These are phyloP conservation scores for Alloteropsis semialata DNA, from an alignment of 176 grass and related monocot species.

Conservation along the genomic window DNA sequence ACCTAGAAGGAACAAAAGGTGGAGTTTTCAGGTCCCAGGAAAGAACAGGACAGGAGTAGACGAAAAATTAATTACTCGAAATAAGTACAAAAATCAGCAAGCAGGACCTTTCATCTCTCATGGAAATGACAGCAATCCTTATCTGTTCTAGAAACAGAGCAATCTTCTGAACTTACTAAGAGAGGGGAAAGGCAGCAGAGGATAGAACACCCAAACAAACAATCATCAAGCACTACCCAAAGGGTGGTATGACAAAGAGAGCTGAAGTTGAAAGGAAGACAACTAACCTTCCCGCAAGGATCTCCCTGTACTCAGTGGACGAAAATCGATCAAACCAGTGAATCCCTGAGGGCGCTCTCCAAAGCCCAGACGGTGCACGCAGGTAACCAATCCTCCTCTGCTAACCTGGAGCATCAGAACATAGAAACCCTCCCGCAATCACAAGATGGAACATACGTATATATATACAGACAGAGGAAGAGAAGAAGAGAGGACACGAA, in stretches of 20 bases:
- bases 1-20: conserved; percentile 11
- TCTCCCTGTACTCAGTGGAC: neutral
- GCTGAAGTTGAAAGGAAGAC: neutral
- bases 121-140: neutral
- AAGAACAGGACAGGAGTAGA: neutral
- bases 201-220: neutral
- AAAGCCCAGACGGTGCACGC: neutral
- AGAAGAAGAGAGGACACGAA: neutral
- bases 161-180: neutral
- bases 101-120: neutral
- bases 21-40: neutral
- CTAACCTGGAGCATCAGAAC: neutral
- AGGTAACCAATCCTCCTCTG: neutral
- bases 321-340: neutral
- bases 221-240: neutral
- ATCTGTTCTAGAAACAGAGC: neutral
- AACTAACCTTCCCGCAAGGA: conserved; percentile 6
- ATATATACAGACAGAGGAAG: neutral
- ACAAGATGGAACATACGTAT: neutral
- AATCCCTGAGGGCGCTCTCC: neutral
- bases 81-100: neutral
- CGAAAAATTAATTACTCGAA: neutral
- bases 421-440: neutral
- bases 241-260: neutral
- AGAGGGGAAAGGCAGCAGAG: neutral